Conservation (phyloP, 139 green algal genomes). For the Pseudopediastrum boryanum region DNA sequence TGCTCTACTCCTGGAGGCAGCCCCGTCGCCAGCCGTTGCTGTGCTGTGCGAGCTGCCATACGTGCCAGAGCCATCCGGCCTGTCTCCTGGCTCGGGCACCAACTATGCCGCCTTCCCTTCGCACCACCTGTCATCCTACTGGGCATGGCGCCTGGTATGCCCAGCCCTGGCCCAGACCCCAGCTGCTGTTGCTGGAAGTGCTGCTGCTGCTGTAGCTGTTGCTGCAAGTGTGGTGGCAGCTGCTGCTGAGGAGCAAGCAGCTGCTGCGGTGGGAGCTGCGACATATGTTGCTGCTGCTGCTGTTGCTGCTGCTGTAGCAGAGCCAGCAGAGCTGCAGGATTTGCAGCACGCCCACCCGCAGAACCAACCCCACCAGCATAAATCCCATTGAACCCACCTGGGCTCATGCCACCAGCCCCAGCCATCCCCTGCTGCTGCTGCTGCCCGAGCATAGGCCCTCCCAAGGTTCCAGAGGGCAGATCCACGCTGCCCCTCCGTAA, state of each 20-base stretch:
- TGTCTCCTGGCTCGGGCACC: too few species aligned
- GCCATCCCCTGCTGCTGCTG: not conserved
- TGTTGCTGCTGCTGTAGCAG: not conserved
- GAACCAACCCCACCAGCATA: not conserved
- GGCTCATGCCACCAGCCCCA: not conserved
- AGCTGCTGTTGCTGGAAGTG: not conserved
- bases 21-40: not conserved
- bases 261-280: not conserved
- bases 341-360: not conserved
- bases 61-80: not conserved
- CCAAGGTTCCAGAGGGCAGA: not conserved
- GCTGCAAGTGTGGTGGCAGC: constrained; percentile 28
- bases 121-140: not conserved
- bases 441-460: not conserved
- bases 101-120: not conserved
- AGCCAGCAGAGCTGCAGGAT: not conserved
- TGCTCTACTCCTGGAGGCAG: not conserved
- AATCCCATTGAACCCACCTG: not conserved
- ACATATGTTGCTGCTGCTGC: not conserved
- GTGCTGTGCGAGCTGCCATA: not conserved
- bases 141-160: not conserved
- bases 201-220: constrained; percentile 30
- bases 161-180: not conserved
- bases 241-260: not conserved
- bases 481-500: not conserved